These are phyloP conservation scores for Rhizophagus clarus DNA, from an alignment of 192 early-diverging fungal genomes.

Conservation along the genomic window DNA sequence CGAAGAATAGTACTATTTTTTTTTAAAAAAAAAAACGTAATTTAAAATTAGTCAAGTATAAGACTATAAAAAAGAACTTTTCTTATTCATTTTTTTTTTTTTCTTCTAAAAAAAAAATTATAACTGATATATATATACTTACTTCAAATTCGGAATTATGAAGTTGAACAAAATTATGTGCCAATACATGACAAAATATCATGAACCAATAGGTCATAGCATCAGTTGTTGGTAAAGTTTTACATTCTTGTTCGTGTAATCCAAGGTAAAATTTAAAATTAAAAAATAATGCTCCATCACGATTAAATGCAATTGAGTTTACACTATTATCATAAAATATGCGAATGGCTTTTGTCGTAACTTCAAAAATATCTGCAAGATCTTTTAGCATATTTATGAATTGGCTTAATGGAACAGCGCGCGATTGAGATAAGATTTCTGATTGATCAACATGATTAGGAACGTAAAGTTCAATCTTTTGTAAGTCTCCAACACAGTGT, in stretches of 20 bases:
- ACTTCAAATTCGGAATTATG: constrained; percentile 79
- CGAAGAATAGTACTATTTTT: constrained; percentile 68
- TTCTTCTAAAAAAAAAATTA: neutral
- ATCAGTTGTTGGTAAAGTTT: constrained; percentile 33
- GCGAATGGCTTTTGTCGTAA: constrained; percentile 59
- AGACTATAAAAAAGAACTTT: neutral
- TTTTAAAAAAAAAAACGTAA: neutral
- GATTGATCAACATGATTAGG: constrained; percentile 36
- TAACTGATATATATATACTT: too few species aligned
- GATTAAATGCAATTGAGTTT: constrained; percentile 79
- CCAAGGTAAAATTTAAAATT: constrained; percentile 78
- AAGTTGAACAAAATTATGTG: constrained; percentile 68
- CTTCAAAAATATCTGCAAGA: constrained; percentile 65
- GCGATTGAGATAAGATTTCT: constrained; percentile 41
- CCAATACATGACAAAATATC: constrained; percentile 81
- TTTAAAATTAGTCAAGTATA: too few species aligned
- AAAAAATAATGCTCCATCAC: constrained; percentile 76
- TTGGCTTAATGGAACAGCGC: constrained; percentile 35
- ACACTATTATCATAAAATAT: constrained; percentile 77
- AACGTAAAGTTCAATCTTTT: constrained; percentile 41
- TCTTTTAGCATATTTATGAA: constrained; percentile 48
- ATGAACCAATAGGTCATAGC: constrained; percentile 82
- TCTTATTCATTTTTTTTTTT: neutral
- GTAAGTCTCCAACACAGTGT: constrained; percentile 42
- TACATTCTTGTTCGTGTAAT: constrained; percentile 56